These are phyloP conservation scores for Trichoderma sp. DNA, from an alignment of 2,329 filamentous ascomycete genomes.

Conservation along the genomic window DNA sequence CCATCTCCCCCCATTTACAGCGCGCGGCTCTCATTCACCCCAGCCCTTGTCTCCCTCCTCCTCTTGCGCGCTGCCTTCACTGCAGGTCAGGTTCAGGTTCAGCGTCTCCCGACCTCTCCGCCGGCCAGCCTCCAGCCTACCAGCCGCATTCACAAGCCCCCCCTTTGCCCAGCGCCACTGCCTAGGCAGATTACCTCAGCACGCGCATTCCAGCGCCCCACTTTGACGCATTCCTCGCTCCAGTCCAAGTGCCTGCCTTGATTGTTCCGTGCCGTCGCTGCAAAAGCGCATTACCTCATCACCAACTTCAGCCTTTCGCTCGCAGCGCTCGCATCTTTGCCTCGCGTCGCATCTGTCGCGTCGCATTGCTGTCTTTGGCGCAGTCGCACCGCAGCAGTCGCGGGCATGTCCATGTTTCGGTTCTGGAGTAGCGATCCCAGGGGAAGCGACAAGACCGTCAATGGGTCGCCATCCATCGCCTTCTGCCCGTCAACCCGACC, in stretches of 20 bases:
- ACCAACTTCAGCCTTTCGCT: background rate
- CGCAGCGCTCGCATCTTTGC: conserved; percentile 5
- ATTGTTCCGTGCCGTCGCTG: background rate
- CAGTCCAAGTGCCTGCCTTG: conserved; percentile 12
- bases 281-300: conserved; percentile 9
- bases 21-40: conserved; percentile 18
- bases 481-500: conserved; percentile 29
- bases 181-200: conserved; percentile 36
- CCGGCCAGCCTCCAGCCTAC: conserved; percentile 23
- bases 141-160: conserved; percentile 24
- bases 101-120: conserved; percentile 29
- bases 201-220: conserved; percentile 24
- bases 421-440: conserved; percentile 59
- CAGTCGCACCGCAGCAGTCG: conserved; percentile 23
- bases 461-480: conserved; percentile 43
- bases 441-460: conserved; percentile 54
- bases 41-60: conserved; percentile 19
- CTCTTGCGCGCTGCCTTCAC: conserved; percentile 16
- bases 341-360: conserved; percentile 28
- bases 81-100: conserved; percentile 18
- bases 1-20: conserved; percentile 3
- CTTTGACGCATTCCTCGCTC: conserved; percentile 20
- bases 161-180: conserved; percentile 21
- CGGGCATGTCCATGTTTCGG: conserved; percentile 57
- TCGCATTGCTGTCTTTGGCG: conserved; percentile 18